phyloP scores from a whole-genome alignment of 2,329 filamentous ascomycete genomes.

The Fusarium pseudoanthophilum region DNA sequence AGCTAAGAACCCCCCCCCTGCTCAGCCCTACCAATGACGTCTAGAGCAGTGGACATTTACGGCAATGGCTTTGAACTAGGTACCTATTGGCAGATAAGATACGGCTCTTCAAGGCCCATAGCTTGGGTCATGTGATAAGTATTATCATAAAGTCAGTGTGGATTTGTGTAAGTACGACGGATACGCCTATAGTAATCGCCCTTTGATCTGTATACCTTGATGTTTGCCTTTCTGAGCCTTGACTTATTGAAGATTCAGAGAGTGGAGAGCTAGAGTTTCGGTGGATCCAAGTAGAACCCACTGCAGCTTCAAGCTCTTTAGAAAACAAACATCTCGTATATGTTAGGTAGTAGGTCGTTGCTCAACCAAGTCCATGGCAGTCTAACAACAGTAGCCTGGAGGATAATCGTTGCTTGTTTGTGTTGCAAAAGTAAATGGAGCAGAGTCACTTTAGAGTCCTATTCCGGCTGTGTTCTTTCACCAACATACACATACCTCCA shows the following conservation, averaged over 20 bases:
- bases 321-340: background rate
- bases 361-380: background rate
- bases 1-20: background rate
- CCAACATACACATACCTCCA: background rate
- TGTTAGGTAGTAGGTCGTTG: background rate
- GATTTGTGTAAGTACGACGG: background rate
- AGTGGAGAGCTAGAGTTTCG: background rate
- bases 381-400: background rate
- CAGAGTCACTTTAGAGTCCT: no score
- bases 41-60: background rate
- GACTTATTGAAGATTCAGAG: background rate
- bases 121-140: background rate
- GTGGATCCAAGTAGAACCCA: background rate
- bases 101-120: background rate
- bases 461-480: background rate
- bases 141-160: background rate
- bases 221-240: background rate
- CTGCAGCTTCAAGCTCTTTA: background rate
- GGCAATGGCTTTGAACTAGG: background rate
- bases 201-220: background rate
- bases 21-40: conserved; percentile 30
- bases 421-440: background rate
- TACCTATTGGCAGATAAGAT: background rate
- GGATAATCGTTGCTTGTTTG: background rate
- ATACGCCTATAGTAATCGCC: background rate